Conservation (phyloP, 2,329 filamentous ascomycete genomes). For the Aaosphaeria pasadenensis region DNA sequence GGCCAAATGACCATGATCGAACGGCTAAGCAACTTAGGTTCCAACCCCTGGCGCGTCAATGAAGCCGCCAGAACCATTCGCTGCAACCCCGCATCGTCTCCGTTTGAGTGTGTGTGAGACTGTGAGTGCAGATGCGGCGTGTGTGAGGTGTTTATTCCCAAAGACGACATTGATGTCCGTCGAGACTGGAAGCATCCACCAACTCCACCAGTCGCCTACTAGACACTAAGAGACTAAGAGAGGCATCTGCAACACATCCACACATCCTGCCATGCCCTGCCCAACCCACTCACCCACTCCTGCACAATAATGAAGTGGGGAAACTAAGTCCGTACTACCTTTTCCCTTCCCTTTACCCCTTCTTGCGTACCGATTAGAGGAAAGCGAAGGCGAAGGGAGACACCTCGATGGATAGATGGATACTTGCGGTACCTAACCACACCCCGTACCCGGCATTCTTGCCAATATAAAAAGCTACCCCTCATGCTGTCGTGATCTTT, state of each 20-base stretch:
- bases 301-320: conserved; percentile 28
- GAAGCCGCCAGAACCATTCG: conserved; percentile 27
- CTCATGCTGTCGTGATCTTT: too few species aligned
- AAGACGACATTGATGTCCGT: conserved; percentile 28
- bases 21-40: conserved; percentile 9
- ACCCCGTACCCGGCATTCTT: too few species aligned
- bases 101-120: conserved; percentile 11
- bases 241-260: too few species aligned
- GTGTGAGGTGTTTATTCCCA: conserved; percentile 16
- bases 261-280: too few species aligned
- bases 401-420: too few species aligned
- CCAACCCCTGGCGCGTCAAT: conserved; percentile 14
- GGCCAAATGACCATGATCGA: not conserved
- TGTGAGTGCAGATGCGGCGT: too few species aligned
- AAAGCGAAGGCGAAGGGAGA: too few species aligned
- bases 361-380: too few species aligned
- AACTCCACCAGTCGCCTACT: not conserved
- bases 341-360: not conserved
- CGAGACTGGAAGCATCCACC: conserved; percentile 5
- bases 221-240: too few species aligned
- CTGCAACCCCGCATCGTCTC: conserved; percentile 33
- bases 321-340: conserved; percentile 19
- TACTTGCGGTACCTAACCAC: too few species aligned
- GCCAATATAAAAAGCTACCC: too few species aligned
- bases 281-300: conserved; percentile 20